Evolutionary conservation across 2,329 filamentous ascomycete genomes (phyloP), one percentile per base, ranked within the genome.

Genomic region (Calonectria naviculata): DNA sequence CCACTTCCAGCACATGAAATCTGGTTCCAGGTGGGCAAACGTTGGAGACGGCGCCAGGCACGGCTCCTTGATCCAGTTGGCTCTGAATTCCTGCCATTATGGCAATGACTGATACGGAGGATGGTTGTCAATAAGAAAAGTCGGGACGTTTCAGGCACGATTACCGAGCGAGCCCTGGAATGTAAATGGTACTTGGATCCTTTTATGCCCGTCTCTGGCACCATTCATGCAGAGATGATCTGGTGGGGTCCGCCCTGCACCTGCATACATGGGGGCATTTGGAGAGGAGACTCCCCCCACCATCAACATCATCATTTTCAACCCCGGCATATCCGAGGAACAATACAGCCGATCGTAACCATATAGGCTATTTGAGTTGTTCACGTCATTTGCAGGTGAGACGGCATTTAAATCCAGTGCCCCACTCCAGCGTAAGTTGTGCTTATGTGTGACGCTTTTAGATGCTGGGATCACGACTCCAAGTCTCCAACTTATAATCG

Each of bases 1-100:
- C 66, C 15, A 64, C 66, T 54, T 68, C 66, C n/a, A 68, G 28
- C 3, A 68, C 66, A 29, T 68, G 66, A n/a, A 63, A 68, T 31
- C 58, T 68, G 0, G 66, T 68, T 7, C 66, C 66, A 17, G 54
- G n/a, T 7, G 66, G 66, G 31, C 66, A 68, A 12, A 68, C 38
- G 17, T 68, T 68, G 19, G 54, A 56, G 9, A 67, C 36, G 8
- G 54, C 21, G 2, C 26, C 36, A 4, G 42, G 31, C 7, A 67
- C 65, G 5, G 65, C 65, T 8, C 66, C 66, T 47, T 63, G 58
- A 17, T 56, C 38, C 10, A 67, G 65, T 19, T 67, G 65, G 19
- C 46, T 61, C 19, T 67, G 65, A 42, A 67, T 67, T 47, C 29
- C 65, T 17, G 65, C 28, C 65, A 67, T 67, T 24, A n/a, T 65